These are phyloP conservation scores for Rhynchospora breviuscula DNA, from an alignment of 176 grass and related monocot genomes.

Conservation along the genomic window DNA sequence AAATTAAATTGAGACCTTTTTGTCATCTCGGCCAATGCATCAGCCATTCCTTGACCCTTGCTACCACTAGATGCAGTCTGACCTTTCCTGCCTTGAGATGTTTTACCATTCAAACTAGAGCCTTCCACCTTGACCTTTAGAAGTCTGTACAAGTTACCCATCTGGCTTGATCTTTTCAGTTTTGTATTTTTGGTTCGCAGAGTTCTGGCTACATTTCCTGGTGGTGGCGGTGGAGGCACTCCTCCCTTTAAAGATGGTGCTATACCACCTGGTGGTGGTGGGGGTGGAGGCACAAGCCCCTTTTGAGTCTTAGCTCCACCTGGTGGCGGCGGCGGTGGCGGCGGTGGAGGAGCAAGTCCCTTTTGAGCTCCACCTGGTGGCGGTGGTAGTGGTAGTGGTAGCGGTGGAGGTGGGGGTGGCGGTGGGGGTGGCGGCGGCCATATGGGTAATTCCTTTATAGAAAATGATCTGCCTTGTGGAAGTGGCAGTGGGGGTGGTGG, in stretches of 20 bases:
- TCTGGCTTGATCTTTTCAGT: constrained; percentile 59
- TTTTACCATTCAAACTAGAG: constrained; percentile 26
- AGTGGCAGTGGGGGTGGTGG: background rate
- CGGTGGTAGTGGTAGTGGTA: background rate
- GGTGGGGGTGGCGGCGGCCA: background rate
- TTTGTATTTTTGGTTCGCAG: constrained; percentile 30
- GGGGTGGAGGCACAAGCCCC: background rate
- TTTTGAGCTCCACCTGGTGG: background rate
- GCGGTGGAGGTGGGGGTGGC: background rate
- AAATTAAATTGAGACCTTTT: constrained; percentile 30
- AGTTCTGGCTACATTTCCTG: constrained; percentile 27
- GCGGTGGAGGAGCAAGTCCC: background rate
- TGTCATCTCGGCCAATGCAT: constrained; percentile 63
- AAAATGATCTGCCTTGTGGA: background rate
- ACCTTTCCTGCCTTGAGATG: constrained; percentile 25
- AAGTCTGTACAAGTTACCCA: constrained; percentile 56
- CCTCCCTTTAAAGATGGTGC: constrained; percentile 2
- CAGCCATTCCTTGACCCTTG: constrained; percentile 49
- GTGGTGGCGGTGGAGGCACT: constrained; percentile 34
- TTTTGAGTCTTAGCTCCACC: background rate
- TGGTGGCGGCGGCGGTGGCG: background rate
- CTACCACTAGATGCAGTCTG: background rate
- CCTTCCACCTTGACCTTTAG: constrained; percentile 55
- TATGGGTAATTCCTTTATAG: background rate
- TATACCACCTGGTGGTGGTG: background rate